Conservation (phyloP, 202 grass and related monocot species). For the Eragrostis tef region DNA sequence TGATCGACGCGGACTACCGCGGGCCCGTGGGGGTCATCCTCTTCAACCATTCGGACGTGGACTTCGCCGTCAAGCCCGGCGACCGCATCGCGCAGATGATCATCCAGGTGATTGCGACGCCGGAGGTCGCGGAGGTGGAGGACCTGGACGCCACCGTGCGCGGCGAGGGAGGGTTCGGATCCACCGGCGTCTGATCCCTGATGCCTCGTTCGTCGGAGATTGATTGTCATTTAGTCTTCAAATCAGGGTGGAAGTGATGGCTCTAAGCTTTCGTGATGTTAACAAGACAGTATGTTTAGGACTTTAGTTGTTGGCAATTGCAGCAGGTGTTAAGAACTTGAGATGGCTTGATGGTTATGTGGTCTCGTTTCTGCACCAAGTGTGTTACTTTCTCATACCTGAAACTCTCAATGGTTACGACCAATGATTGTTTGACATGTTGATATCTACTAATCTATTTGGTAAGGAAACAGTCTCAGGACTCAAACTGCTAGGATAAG, state of each 20-base stretch:
- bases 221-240: background rate
- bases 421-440: no score
- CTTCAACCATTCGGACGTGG: constrained; percentile 82
- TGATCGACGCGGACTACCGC: constrained; percentile 85
- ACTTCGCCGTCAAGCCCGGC: constrained; percentile 67
- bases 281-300: background rate
- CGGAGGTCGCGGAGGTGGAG: constrained; percentile 76
- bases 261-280: constrained; percentile 1
- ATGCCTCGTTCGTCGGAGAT: background rate
- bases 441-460: no score
- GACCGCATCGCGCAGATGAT: constrained; percentile 85
- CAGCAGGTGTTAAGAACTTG: background rate
- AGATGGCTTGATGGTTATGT: background rate
- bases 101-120: constrained; percentile 64
- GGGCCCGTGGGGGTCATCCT: constrained; percentile 78
- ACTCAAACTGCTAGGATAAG: no score
- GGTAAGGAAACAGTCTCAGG: no score
- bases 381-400: no score
- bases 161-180: constrained; percentile 85
- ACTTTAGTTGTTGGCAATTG: background rate
- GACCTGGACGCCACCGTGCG: constrained; percentile 78
- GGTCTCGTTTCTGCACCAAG: background rate
- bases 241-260: background rate
- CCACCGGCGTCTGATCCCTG: constrained; percentile 64
- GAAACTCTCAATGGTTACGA: no score